Base-by-base conservation (phyloP, 2,329 filamentous ascomycete genomes). In the Atkinsonella hypoxylon region DNA sequence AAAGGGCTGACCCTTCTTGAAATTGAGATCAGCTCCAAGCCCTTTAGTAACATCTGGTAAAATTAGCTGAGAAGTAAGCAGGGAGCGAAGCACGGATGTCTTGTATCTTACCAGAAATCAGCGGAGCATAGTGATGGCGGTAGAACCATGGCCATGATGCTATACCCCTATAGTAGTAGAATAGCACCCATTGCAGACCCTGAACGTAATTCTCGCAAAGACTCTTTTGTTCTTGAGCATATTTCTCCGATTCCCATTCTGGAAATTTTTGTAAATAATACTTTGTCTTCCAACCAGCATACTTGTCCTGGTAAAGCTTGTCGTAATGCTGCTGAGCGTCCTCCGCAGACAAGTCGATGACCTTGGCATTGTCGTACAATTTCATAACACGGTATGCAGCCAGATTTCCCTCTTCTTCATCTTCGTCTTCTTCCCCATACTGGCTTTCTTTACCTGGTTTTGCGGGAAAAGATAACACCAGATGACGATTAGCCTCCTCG, bases 141-240 rank as follows among this genome's bases (percentile, higher is more conserved):
- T 96, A 98, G 70, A 87, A 98, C 93, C 93, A 98, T 13, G 93
- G 89, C 93, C 93, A 98, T 12, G 91, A 97, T 15, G 89, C 93
- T 53, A 98, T 93, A 55, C 93, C 93, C 49, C 85, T 84, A 70
- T 98, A 98, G 69, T 98, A 98, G 72, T 98, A 98, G 68, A 85
- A 96, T 47, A 98, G 74, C 42, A 98, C 93, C 94, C 93, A 98
- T 66, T 98, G 93, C 54, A 98, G 72, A 54, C 93, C 93, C 69
- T 98, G 88, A 7, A 98, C 89, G 61, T 98, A 98, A 68, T 97
- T 98, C 68, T 97, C 89, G 26, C 88, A 85, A 54, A 98, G 74
- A 56, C 85, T 83, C 49, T 75, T 83, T 62, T 97, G 76, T 66
- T 95, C 89, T 40, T 81, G 60, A 17, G 71, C 81, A 57, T 91